These are phyloP conservation scores for Phlebiopsis flavidoalba DNA, from an alignment of 768 basidiomycete genomes.

Conservation along the genomic window DNA sequence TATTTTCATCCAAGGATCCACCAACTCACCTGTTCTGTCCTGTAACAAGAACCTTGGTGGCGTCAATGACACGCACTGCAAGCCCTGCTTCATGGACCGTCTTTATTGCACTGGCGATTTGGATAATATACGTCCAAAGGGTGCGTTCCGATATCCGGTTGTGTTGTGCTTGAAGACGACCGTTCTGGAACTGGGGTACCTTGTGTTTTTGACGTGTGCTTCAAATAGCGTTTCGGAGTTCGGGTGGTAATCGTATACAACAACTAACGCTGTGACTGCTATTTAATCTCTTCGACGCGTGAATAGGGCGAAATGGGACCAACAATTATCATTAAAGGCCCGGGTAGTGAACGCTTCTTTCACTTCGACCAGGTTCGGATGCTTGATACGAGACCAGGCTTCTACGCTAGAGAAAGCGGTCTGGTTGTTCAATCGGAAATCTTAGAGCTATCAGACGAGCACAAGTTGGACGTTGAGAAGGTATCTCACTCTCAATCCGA, in stretches of 20 bases:
- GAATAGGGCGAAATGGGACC: constrained; percentile 22
- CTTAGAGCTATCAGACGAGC: constrained; percentile 33
- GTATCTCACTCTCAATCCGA: constrained; percentile 76
- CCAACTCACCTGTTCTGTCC: constrained; percentile 78
- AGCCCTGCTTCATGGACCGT: constrained; percentile 77
- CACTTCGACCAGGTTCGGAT: constrained; percentile 80
- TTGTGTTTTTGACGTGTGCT: constrained; percentile 62
- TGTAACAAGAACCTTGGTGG: constrained; percentile 82
- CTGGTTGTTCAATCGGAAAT: constrained; percentile 79
- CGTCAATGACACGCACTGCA: constrained; percentile 79
- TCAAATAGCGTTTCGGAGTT: constrained; percentile 79
- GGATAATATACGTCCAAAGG: constrained; percentile 90
- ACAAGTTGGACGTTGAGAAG: background rate
- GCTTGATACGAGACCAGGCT: constrained; percentile 76
- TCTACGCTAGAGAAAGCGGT: constrained; percentile 80
- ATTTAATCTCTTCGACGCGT: too few relatives aligned
- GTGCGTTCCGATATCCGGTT: constrained; percentile 64
- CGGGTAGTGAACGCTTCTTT: constrained; percentile 94
- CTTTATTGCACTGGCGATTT: constrained; percentile 85
- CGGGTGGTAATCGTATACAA: constrained; percentile 88
- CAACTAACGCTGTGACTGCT: constrained; percentile 67
- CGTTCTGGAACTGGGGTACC: constrained; percentile 31
- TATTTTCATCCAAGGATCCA: background rate
- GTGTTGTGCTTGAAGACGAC: constrained; percentile 30
- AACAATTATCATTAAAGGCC: constrained; percentile 90